Evolutionary conservation across 768 basidiomycete species (phyloP), one percentile per base, ranked within the genome.

Genomic region (Zangia roseola): DNA sequence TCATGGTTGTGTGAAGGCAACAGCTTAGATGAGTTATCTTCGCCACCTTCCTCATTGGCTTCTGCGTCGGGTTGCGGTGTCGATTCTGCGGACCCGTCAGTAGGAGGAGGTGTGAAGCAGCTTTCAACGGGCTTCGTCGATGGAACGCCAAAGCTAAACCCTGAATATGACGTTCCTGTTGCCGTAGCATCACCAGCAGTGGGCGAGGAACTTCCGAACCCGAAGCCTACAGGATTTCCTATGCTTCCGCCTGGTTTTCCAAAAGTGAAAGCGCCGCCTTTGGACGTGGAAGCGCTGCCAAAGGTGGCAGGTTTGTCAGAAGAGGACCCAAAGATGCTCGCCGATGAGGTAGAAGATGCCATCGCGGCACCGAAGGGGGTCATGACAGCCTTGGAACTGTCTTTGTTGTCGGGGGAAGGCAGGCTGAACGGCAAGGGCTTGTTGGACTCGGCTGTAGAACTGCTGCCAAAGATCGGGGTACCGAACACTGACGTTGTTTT

Each of bases 141-240:
- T 25, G 56, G 47, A 2, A 42, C 49, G 8, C 62, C 68, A 43
- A 67, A 65, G 34, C 6, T 58, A 14, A 67, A 69, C 7, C 47
- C 63, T 24, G 57, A 45, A 17, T 38, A 31, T 3, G 62, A 52
- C 9, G 52, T 7, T 24, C 45, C 55, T 16, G 54, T 14, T 6
- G 19, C 60, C 5, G 56, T 35, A 10, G 54, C 45, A 8, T 64
- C 63, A 5, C 59, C 56, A 16, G 53, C 23, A 35, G 62, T 54
- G 14, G 60, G 33, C 9, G 56, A 53, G 24, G 60, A 47, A 34
- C 36, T 51, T 16, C 64, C 67, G 33, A 70, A 86, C 9, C 73
- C 74, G 53, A 85, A 85, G 6, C 83, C 83, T 8, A 84, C 80
- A 8, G 83, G 79, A 58, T 82, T 84, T 2, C 84, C 82, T 17